Conservation (phyloP, 768 basidiomycete genomes). For the Auricularia sp. region DNA sequence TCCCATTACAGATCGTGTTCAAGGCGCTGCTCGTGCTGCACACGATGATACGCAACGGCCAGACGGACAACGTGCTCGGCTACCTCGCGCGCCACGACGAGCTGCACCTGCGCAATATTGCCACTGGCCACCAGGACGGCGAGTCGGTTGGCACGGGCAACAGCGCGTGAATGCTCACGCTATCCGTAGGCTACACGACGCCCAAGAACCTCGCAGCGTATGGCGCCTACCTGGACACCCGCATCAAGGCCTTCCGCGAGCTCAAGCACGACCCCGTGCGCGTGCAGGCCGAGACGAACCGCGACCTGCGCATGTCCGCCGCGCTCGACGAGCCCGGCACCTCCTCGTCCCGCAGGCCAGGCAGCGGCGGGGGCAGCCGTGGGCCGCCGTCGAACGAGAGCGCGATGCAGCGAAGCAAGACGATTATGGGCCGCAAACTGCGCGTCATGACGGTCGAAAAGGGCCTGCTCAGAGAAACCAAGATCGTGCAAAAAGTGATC, state of each 20-base stretch:
- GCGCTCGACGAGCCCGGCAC: constrained; percentile 45
- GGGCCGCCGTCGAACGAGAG: constrained; percentile 11
- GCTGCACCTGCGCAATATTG: constrained; percentile 73
- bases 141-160: constrained; percentile 9
- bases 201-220: constrained; percentile 84
- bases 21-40: constrained; percentile 94
- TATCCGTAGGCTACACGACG: constrained; percentile 60
- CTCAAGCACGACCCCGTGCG: constrained; percentile 90
- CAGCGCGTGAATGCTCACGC: neutral
- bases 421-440: constrained; percentile 72
- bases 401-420: constrained; percentile 48
- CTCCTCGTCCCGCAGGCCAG: constrained; percentile 24
- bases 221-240: constrained; percentile 76
- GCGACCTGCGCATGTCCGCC: constrained; percentile 63
- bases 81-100: constrained; percentile 76
- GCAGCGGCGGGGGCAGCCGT: constrained; percentile 11
- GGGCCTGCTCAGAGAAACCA: constrained; percentile 86
- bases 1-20: constrained; percentile 70
- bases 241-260: constrained; percentile 81
- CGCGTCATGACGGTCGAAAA: constrained; percentile 92
- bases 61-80: constrained; percentile 83
- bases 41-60: constrained; percentile 93
- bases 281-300: constrained; percentile 88
- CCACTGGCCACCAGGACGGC: constrained; percentile 87
- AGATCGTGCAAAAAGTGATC: constrained; percentile 82